Base-by-base conservation (phyloP, 163 green algal species). In the Prototheca wickerhamii region DNA sequence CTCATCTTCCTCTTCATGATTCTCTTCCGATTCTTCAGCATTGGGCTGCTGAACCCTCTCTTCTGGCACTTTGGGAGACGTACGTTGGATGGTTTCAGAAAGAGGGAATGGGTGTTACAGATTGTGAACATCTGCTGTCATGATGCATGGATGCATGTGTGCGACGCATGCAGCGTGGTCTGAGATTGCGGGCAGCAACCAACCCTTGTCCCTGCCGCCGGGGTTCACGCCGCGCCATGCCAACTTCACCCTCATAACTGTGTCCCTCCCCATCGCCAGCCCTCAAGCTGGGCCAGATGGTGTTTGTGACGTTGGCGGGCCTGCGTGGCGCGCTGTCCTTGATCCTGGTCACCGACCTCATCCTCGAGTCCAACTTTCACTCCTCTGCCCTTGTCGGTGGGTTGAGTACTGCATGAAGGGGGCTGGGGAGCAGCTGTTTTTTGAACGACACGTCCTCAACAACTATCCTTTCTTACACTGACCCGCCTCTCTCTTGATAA, bases 261-360 rank as follows among this genome's bases (percentile, higher is more conserved):
- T 44, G n/a, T n/a, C n/a, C n/a, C n/a, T n/a, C n/a, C n/a, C n/a
- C n/a, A n/a, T n/a, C n/a, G n/a, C n/a, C 51, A 42, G 33, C 28
- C 28, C 29, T 87, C 32, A 56, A 73, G 43, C 65, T 58, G 29
- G 61, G 56, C 4, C 78, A 85, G 40, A 63, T 83, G 23, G 18
- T 82, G 1, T 92, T 91, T 63, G 74, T 72, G 23, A 78, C 73
- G 0, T 62, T 80, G 7, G 80, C 76, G 4, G 86, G 85, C 0
- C 69, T 93, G 30, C 67, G 86, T 18, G 86, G 86, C 8, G 79
- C 80, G 2, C 67, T 93, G 8, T 86, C 76, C 4, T 73, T 93
- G 32, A 93, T 93, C 50, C 75, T 93, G 58, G 82, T 80, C 8
- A 76, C 87, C 34, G 60, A 76, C 2, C 61, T 67, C 10, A 50